Base-by-base conservation (phyloP, 1,284 basidiomycete species). In the Sporisorium iseilematis-ciliati region DNA sequence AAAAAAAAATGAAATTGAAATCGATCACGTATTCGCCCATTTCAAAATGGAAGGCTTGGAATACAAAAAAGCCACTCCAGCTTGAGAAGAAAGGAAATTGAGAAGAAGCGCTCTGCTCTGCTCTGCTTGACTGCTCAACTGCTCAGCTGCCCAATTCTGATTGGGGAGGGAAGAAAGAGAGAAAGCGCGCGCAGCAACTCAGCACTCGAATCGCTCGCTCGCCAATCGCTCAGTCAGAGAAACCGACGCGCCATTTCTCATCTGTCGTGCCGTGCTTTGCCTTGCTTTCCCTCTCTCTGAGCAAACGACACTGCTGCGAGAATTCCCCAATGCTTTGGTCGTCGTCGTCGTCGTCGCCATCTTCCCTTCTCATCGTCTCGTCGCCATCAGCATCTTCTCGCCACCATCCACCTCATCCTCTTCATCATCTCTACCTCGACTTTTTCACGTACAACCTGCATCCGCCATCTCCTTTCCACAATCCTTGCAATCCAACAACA, bases 331-430 rank as follows among this genome's bases (percentile, higher is more conserved):
- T 35, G 45, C 57, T 48, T 40, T 57, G 31, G 4, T 23, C 16
- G 20, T 38, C 35, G 50, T 42, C 41, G 53, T 26, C 26, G 40
- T 35, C 42, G 42, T 43, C 35, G 51, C 46, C 54, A 52, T 35
- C 60, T n/a, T 55, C 29, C 29, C 21, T 33, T 16, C 33, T 12
- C 33, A 3, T 41, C 31, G 16, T 52, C 65, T 54, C 55, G 52
- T 56, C 67, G 57, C 42, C 66, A 60, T 69, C 66, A 52, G 26
- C 48, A 52, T 48, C 54, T 31, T 46, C 45, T 29, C 46, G 46
- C 46, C 46, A 48, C 46, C 46, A 48, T 48, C 46, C 46, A 29
- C 26, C 46, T 7, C 43, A 43, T 45, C 58, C 43, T 51, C 50
- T 31, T 50, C 54, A 40, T 55, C 57, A 57, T 33, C 38, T 31